These are phyloP conservation scores for Boletus vinaceobasis DNA, from an alignment of 768 basidiomycete species.

Conservation along the genomic window DNA sequence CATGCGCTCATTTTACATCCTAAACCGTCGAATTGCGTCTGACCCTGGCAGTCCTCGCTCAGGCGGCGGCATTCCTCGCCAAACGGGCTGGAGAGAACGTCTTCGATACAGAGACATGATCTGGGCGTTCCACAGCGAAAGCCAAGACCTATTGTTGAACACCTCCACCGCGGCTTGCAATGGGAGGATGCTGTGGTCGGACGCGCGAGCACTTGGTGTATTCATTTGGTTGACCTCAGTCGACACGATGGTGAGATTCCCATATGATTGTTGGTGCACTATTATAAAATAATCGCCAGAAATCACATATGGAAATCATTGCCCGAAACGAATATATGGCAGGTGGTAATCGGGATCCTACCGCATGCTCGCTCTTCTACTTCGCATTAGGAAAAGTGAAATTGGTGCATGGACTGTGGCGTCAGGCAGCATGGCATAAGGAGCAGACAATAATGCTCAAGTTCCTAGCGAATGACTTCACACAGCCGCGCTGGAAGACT, in stretches of 20 bases:
- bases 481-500: conserved; percentile 78
- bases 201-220: conserved; percentile 82
- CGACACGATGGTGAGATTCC: conserved; percentile 66
- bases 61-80: conserved; percentile 38
- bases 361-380: conserved; percentile 85
- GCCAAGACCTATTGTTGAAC: conserved; percentile 76
- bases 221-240: conserved; percentile 82
- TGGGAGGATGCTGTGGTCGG: conserved; percentile 86
- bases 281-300: conserved; percentile 42
- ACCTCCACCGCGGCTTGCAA: conserved; percentile 70
- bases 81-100: conserved; percentile 64
- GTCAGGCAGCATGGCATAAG: conserved; percentile 90
- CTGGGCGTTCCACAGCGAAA: conserved; percentile 97
- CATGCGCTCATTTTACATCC: conserved; percentile 87
- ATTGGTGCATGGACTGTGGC: conserved; percentile 92
- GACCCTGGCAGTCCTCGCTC: conserved; percentile 45
- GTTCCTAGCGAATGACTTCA: conserved; percentile 89
- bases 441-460: conserved; percentile 89
- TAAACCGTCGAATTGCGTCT: conserved; percentile 61
- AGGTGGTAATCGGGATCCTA: conserved; percentile 84
- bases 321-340: conserved; percentile 93
- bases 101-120: conserved; percentile 91
- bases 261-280: not conserved
- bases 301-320: conserved; percentile 77
- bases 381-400: conserved; percentile 92